phyloP scores from a whole-genome alignment of 257 asterid genomes.

The Solanum etuberosum region DNA sequence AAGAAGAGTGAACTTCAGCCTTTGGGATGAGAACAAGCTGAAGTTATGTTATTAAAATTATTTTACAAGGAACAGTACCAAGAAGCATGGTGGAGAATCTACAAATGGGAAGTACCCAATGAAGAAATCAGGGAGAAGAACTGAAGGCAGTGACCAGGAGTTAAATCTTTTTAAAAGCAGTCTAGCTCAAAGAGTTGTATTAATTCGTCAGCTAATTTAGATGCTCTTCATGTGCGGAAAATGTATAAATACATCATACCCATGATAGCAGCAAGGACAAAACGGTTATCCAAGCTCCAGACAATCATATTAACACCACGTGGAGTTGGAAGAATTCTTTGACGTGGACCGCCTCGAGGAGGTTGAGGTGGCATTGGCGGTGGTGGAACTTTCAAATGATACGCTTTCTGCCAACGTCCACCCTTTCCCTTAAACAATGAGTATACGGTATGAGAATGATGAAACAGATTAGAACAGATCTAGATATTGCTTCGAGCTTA shows the following conservation, averaged over 20 bases:
- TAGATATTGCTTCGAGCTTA: neutral
- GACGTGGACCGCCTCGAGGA: slow-evolving; percentile 98
- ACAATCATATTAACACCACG: slow-evolving; percentile 98
- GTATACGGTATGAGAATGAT: neutral
- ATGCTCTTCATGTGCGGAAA: neutral
- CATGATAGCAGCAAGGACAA: slow-evolving; percentile 99
- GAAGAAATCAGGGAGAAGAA: neutral
- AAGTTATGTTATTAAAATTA: neutral
- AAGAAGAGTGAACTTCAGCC: neutral
- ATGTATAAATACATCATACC: slow-evolving; percentile 40
- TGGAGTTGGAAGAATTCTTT: slow-evolving; percentile 94
- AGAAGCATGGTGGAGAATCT: neutral
- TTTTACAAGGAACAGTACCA: neutral
- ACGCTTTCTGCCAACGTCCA: slow-evolving; percentile 93
- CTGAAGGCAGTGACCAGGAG: neutral
- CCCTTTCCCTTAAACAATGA: slow-evolving; percentile 54
- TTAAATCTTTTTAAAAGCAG: neutral
- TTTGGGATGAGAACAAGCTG: neutral
- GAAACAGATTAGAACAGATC: neutral
- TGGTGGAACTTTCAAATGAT: slow-evolving; percentile 98
- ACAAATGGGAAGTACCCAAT: neutral
- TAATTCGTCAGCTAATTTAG: neutral
- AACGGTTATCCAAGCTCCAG: slow-evolving; percentile 98
- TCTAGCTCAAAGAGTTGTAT: neutral
- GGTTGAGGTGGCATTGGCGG: slow-evolving; percentile 99